These are phyloP conservation scores for Phtheirospermum japonicum DNA, from an alignment of 257 asterid genomes.

Conservation along the genomic window DNA sequence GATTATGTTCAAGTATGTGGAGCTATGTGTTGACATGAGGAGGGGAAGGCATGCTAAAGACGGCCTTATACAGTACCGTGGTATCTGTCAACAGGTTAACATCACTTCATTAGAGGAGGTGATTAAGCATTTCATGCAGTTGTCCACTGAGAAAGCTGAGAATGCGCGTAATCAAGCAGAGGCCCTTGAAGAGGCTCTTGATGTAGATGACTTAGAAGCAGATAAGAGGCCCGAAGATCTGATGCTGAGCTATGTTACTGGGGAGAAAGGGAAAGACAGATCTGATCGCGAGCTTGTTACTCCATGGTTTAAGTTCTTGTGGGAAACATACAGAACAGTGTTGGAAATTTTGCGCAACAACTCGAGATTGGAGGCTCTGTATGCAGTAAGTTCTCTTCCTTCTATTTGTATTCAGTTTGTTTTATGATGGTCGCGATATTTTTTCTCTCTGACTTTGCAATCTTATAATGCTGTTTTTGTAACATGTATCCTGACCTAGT, in stretches of 20 bases:
- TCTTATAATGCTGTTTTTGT: too few species aligned
- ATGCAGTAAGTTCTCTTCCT: conserved; percentile 47
- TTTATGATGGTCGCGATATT: too few species aligned
- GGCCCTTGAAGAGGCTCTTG: conserved; percentile 86
- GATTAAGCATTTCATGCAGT: conserved; percentile 93
- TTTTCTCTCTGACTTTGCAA: too few species aligned
- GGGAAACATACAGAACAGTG: conserved; percentile 87
- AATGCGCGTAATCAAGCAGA: conserved; percentile 80
- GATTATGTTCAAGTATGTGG: conserved; percentile 88
- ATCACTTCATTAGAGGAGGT: conserved; percentile 85
- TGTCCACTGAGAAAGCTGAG: conserved; percentile 89
- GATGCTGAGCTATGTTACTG: conserved; percentile 93
- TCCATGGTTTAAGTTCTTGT: conserved; percentile 85
- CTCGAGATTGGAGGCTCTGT: conserved; percentile 69
- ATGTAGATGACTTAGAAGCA: conserved; percentile 88
- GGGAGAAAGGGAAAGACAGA: conserved; percentile 93
- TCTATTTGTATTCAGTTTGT: neutral
- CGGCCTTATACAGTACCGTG: conserved; percentile 91
- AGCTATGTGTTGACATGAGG: conserved; percentile 92
- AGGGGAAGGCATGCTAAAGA: conserved; percentile 96
- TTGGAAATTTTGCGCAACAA: conserved; percentile 74
- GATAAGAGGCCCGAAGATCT: conserved; percentile 96
- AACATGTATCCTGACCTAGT: too few species aligned
- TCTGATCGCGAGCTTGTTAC: conserved; percentile 93
- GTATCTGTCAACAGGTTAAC: conserved; percentile 93